Conservation (phyloP, 257 asterid genomes). For the Leptodermis oblonga region DNA sequence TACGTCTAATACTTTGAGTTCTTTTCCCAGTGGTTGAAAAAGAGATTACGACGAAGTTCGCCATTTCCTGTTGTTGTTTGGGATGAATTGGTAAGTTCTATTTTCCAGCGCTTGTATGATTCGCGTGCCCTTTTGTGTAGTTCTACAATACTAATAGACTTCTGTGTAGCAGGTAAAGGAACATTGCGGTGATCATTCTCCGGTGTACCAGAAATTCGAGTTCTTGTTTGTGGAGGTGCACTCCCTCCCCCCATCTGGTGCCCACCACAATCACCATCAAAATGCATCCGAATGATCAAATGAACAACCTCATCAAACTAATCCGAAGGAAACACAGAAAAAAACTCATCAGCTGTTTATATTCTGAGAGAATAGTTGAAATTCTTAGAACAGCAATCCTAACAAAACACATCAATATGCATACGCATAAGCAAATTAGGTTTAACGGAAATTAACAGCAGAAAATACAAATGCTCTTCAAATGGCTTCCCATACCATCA, state of each 20-base stretch:
- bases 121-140: background rate
- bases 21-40: constrained; percentile 6
- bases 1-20: background rate
- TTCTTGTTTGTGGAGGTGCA: background rate
- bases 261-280: background rate
- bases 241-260: background rate
- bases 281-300: background rate
- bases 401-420: too few species aligned
- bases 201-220: background rate
- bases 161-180: background rate
- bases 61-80: background rate
- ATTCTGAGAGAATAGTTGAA: too few species aligned
- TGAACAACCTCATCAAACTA: too few species aligned
- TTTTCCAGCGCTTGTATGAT: background rate
- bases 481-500: too few species aligned
- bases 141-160: background rate
- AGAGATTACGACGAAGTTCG: background rate
- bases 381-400: too few species aligned
- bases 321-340: too few species aligned
- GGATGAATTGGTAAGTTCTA: background rate
- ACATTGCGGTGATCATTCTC: background rate
- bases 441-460: too few species aligned
- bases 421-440: too few species aligned
- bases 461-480: too few species aligned
- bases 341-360: too few species aligned